Conservation (phyloP, 352 stramenopile species). For the Pythium myriotylum region DNA sequence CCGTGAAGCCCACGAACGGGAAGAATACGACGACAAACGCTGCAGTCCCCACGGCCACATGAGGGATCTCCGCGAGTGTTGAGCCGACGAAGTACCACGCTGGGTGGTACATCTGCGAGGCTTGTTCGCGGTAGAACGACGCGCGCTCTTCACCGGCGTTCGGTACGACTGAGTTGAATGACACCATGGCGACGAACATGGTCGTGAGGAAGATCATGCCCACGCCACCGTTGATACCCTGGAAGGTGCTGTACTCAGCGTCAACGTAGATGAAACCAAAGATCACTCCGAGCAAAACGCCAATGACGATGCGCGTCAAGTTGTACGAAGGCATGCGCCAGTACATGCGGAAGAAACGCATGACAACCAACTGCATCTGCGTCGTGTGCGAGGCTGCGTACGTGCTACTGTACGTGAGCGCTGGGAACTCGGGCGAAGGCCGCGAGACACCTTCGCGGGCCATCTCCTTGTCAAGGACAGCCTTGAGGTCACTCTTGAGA, state of each 20-base stretch:
- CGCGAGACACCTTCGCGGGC: conserved; percentile 1
- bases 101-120: conserved; percentile 89
- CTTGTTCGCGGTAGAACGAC: conserved; percentile 93
- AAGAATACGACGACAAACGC: conserved; percentile 38
- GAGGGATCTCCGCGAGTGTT: conserved; percentile 54
- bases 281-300: conserved; percentile 53
- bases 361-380: conserved; percentile 12
- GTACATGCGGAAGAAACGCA: conserved; percentile 29
- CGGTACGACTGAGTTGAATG: conserved; percentile 62
- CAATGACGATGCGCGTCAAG: conserved; percentile 54
- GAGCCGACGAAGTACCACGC: conserved; percentile 73
- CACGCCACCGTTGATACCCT: conserved; percentile 38
- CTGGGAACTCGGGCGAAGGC: not conserved
- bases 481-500: conserved; percentile 6
- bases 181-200: conserved; percentile 67
- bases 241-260: conserved; percentile 32
- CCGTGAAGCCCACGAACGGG: conserved; percentile 33
- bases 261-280: conserved; percentile 55
- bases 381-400: conserved; percentile 8
- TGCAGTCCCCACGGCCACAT: conserved; percentile 19
- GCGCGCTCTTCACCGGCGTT: conserved; percentile 76
- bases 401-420: conserved; percentile 22
- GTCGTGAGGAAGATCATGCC: conserved; percentile 76
- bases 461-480: conserved; percentile 15
- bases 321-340: conserved; percentile 64